phyloP scores from a whole-genome alignment of 495 filamentous ascomycete species.

The Parathielavia hyrcaniae region DNA sequence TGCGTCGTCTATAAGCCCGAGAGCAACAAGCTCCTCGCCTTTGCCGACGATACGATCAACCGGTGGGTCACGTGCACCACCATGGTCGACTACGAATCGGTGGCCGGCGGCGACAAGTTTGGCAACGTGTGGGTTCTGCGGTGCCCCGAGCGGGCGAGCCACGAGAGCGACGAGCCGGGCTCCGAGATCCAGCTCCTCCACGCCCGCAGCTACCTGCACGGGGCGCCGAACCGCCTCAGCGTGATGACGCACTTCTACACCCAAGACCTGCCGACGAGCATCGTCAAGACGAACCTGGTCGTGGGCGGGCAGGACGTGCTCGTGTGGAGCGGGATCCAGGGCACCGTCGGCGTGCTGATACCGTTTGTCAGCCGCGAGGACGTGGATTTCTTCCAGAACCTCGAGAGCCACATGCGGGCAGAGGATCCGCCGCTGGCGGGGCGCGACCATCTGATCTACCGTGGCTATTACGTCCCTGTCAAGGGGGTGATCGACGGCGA shows the following conservation, averaged over 20 bases:
- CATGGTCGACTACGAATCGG: constrained; percentile 97
- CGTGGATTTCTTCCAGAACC: constrained; percentile 91
- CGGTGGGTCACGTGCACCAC: constrained; percentile 81
- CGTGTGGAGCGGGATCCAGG: constrained; percentile 89
- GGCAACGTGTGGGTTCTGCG: constrained; percentile 92
- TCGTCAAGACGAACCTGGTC: constrained; percentile 84
- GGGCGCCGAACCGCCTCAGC: constrained; percentile 74
- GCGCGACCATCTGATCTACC: constrained; percentile 60
- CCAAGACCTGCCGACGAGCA: constrained; percentile 84
- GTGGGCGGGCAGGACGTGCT: constrained; percentile 87
- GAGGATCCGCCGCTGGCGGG: constrained; percentile 59
- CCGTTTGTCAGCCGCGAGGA: constrained; percentile 88
- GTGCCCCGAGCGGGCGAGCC: constrained; percentile 76
- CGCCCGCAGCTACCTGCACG: constrained; percentile 81
- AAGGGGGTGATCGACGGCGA: constrained; percentile 99
- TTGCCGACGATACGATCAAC: constrained; percentile 79
- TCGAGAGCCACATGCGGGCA: constrained; percentile 76
- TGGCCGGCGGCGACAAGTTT: constrained; percentile 94
- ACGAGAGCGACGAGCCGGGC: constrained; percentile 86
- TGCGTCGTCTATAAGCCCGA: constrained; percentile 92
- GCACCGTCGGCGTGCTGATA: constrained; percentile 85
- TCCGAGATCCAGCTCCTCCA: constrained; percentile 84
- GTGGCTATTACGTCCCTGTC: constrained; percentile 93
- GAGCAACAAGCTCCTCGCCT: constrained; percentile 84
- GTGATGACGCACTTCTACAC: constrained; percentile 82